phyloP scores from a whole-genome alignment of 441 rosid genomes.

The Macaranga tanarius region DNA sequence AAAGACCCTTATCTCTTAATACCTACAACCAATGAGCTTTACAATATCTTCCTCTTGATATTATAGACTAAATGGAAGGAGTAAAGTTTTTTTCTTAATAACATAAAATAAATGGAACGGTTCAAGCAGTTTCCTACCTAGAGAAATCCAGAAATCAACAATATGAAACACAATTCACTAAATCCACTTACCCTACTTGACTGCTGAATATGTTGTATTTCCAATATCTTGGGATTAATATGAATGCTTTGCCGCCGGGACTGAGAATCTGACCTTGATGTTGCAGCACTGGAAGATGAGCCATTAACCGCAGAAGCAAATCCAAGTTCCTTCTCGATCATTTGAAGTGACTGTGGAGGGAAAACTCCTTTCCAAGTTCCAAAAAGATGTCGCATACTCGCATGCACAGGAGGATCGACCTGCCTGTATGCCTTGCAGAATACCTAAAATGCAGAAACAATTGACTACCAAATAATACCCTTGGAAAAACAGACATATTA shows the following conservation, averaged over 20 bases:
- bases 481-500: no score
- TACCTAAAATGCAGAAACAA: conserved; percentile 45
- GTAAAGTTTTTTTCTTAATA: not conserved
- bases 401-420: conserved; percentile 74
- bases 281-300: conserved; percentile 54
- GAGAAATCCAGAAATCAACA: not conserved
- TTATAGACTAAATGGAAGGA: not conserved
- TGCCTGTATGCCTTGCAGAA: conserved; percentile 89
- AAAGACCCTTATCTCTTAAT: not conserved
- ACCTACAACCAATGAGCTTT: not conserved
- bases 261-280: conserved; percentile 65
- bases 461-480: conserved; percentile 2
- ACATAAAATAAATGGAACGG: not conserved
- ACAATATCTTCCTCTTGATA: not conserved
- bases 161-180: conserved; percentile 8
- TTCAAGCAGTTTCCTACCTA: not conserved
- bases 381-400: conserved; percentile 94
- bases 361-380: conserved; percentile 99
- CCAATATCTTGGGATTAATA: conserved; percentile 94
- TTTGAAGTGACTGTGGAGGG: conserved; percentile 72
- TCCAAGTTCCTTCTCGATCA: conserved; percentile 91
- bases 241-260: conserved; percentile 92
- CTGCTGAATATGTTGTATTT: conserved; percentile 92
- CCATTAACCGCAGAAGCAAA: conserved; percentile 65
- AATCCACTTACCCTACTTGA: conserved; percentile 65